Conservation (phyloP, 345 rosid genomes). For the Sonneratia alba region DNA sequence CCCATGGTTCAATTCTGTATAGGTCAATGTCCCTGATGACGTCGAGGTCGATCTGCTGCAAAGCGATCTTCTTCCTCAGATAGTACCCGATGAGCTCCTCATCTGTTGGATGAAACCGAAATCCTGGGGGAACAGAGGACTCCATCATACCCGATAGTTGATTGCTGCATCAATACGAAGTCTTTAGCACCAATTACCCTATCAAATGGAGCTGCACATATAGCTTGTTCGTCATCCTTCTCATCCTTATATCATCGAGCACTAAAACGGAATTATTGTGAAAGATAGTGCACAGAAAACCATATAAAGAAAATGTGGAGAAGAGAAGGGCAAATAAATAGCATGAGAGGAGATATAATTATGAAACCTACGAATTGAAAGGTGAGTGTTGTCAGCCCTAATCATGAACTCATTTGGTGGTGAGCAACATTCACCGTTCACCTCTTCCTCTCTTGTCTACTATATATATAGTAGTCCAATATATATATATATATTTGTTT, state of each 20-base stretch:
- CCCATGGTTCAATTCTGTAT: constrained; percentile 98
- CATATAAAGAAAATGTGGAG: background rate
- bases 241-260: background rate
- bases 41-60: constrained; percentile 93
- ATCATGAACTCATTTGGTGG: constrained; percentile 44
- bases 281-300: background rate
- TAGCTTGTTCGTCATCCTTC: background rate
- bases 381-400: constrained; percentile 35
- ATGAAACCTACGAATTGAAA: constrained; percentile 16
- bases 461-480: no score
- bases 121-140: constrained; percentile 93
- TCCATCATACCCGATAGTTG: constrained; percentile 37
- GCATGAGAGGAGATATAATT: constrained; percentile 5
- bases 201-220: background rate
- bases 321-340: background rate
- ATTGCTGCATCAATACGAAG: constrained; percentile 4
- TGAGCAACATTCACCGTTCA: constrained; percentile 21
- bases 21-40: constrained; percentile 94
- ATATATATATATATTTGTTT: no score
- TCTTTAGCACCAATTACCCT: background rate
- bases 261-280: background rate
- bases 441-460: background rate
- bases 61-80: constrained; percentile 87
- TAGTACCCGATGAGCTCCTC: constrained; percentile 98
- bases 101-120: constrained; percentile 94